A percentile compares a stretch with the other conserved stretches of the same genome.
Conservation (phyloP, 768 basidiomycete species). For the Filobasidium wieringae region DNA sequence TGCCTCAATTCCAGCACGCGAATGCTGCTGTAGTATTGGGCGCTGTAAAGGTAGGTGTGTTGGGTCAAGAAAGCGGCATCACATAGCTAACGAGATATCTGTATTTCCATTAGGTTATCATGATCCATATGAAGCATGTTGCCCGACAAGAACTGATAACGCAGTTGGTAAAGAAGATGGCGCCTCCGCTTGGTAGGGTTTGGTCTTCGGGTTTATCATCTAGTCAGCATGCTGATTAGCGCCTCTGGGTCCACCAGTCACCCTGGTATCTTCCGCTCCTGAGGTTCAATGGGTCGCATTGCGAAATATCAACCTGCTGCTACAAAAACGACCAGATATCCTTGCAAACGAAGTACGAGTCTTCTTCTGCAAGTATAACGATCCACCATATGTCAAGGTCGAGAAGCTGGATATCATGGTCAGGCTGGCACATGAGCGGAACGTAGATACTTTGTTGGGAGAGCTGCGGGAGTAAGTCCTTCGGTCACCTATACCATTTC, state of each 20-base stretch:
- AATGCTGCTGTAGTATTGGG: slow-evolving; percentile 95
- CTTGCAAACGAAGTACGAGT: slow-evolving; percentile 95
- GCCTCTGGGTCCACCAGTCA: slow-evolving; percentile 54
- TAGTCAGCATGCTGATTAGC: background rate
- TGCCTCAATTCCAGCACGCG: slow-evolving; percentile 95
- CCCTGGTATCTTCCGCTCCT: slow-evolving; percentile 86
- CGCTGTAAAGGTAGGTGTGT: slow-evolving; percentile 65
- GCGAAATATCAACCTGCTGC: slow-evolving; percentile 87
- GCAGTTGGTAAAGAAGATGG: slow-evolving; percentile 88
- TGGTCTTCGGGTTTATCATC: background rate
- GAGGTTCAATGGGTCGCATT: slow-evolving; percentile 98
- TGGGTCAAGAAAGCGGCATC: background rate
- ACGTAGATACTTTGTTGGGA: slow-evolving; percentile 85
- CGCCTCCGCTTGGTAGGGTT: slow-evolving; percentile 56
- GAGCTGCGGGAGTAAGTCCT: slow-evolving; percentile 80
- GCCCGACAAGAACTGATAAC: slow-evolving; percentile 69
- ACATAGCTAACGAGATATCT: background rate
- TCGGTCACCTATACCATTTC: background rate
- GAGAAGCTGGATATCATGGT: slow-evolving; percentile 99
- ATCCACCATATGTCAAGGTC: slow-evolving; percentile 96
- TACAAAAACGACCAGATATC: slow-evolving; percentile 83
- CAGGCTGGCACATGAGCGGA: slow-evolving; percentile 73
- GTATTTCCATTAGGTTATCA: slow-evolving; percentile 57
- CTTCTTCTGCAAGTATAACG: slow-evolving; percentile 99
- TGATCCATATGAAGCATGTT: slow-evolving; percentile 88